Evolutionary conservation across 2,329 filamentous ascomycete species (phyloP), one percentile per base, ranked within the genome.

Genomic region (Scedosporium aurantiacum): DNA sequence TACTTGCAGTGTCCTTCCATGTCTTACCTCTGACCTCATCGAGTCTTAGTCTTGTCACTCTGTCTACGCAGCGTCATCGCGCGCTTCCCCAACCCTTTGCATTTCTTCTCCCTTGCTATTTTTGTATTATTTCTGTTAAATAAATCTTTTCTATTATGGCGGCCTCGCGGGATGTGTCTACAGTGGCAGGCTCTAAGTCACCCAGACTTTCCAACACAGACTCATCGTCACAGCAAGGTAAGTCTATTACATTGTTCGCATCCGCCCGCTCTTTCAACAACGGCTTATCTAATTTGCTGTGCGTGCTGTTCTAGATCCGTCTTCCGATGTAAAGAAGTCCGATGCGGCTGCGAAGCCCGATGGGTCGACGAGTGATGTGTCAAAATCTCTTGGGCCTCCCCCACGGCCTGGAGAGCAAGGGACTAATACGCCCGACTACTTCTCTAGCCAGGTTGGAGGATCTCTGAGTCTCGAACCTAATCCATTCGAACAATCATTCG

Each of bases 401-500:
- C 87, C 87, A 63, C 86, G 86, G 74, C 82, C 85, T 61, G 76
- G 76, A 65, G 81, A 82, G 70, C 72, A 76, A 68, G 74, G 77
- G 63, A 73, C 75, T 61, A 81, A 85, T 67, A 83, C 83, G 7
- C 81, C 84, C 56, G 87, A 91, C 70, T 90, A 88, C 74, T 91
- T 90, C 72, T 81, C 82, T 60, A 79, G 78, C 63, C 78, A 82
- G 64, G 80, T 71, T 64, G 74, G 71, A 68, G 79, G 76, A 66
- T 81, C 79, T 60, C 74, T 91, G 71, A 87, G 83, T 68, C 83
- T 89, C 72, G 94, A 97, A 78, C 91, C 91, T 63, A 97, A 99
- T 74, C 93, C 94, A 7, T 97, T 99, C 70, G 94, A 97, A 73
- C 90, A 94, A 75, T 97, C 93, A 5, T 99, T 99, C 72, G 86